Evolutionary conservation across 202 grass and related monocot genomes (phyloP).

Genomic region (Bolboschoenoplectus hybrid): DNA sequence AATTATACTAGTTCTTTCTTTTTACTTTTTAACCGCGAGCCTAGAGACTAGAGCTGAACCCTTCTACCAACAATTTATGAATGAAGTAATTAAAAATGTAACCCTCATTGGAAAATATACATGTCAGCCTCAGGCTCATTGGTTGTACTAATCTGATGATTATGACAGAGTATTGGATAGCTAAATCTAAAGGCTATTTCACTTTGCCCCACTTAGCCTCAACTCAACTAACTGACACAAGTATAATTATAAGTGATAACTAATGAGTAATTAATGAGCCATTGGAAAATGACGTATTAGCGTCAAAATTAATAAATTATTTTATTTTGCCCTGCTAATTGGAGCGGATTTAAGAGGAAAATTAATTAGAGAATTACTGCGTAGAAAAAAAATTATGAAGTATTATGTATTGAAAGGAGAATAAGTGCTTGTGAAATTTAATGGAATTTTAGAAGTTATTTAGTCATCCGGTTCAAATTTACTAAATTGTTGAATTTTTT

Average conservation of each 20-base stretch:
- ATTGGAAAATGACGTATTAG: not conserved
- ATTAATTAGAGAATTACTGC: not conserved
- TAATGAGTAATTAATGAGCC: not conserved
- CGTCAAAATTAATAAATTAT: not conserved
- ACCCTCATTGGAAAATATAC: not conserved
- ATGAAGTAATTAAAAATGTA: not conserved
- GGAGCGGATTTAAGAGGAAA: not conserved
- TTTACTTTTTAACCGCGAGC: conserved; percentile 22
- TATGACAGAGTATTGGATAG: not conserved
- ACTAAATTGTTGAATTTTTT: too few relatives aligned
- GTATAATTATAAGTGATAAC: not conserved
- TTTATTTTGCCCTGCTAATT: not conserved
- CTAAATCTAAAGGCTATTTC: conserved; percentile 30
- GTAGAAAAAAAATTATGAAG: not conserved
- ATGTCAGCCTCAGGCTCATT: conserved; percentile 43
- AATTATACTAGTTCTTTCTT: not conserved
- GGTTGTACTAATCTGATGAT: conserved; percentile 52
- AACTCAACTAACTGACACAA: not conserved
- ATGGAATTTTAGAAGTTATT: too few relatives aligned
- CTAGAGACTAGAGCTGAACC: not conserved
- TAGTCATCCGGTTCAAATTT: too few relatives aligned
- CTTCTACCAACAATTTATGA: conserved; percentile 28
- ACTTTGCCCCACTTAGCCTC: conserved; percentile 16
- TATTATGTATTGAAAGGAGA: too few relatives aligned
- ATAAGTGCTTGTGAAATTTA: too few relatives aligned